These are phyloP conservation scores for Trypanosoma rangeli DNA, from an alignment of 208 protist genomes.

Conservation along the genomic window DNA sequence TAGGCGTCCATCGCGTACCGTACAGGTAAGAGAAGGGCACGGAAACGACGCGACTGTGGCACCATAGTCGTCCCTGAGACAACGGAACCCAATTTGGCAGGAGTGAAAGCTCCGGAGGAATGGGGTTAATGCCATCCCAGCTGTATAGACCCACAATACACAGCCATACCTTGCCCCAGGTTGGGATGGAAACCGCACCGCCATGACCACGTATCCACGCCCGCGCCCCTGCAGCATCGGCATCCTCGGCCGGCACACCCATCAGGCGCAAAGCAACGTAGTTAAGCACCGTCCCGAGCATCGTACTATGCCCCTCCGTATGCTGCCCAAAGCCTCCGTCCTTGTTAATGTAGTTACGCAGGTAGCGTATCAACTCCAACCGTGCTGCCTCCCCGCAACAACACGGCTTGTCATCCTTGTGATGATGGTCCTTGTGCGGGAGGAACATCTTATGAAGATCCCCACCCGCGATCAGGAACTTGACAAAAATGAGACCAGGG, in stretches of 20 bases:
- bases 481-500: constrained; percentile 90
- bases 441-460: constrained; percentile 72
- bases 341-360: constrained; percentile 92
- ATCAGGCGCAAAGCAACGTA: constrained; percentile 95
- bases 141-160: constrained; percentile 88
- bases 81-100: constrained; percentile 92
- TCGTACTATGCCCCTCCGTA: constrained; percentile 95
- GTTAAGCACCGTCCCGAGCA: constrained; percentile 96
- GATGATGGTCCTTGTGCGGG: constrained; percentile 35
- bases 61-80: constrained; percentile 91
- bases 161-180: constrained; percentile 98
- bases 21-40: constrained; percentile 97
- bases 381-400: constrained; percentile 50
- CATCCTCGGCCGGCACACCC: constrained; percentile 79
- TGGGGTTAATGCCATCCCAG: constrained; percentile 93
- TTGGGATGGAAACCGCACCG: constrained; percentile 89
- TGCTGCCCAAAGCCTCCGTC: constrained; percentile 97
- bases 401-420: constrained; percentile 49
- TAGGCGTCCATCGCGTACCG: constrained; percentile 71
- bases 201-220: constrained; percentile 80
- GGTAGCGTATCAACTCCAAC: constrained; percentile 93
- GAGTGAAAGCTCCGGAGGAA: constrained; percentile 94
- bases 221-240: constrained; percentile 50
- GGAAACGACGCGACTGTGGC: constrained; percentile 97
- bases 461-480: constrained; percentile 85